Base-by-base conservation (phyloP, 176 grass and related monocot genomes). In the Triticum dicoccoides region DNA sequence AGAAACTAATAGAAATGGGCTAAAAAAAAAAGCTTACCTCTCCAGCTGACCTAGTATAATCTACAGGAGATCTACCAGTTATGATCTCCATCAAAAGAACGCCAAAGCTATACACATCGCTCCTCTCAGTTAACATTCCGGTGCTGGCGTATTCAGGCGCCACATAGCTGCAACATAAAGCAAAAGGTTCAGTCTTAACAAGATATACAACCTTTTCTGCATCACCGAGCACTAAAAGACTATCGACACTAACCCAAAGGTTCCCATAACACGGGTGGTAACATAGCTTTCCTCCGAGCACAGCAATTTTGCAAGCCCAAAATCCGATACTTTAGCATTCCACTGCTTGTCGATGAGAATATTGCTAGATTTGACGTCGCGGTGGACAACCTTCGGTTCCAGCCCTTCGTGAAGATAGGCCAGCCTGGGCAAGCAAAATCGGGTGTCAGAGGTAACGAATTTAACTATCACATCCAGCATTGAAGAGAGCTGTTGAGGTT, bases 221-320 rank as follows among this genome's bases (percentile, higher is more conserved):
- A 70, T 17, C 20, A 3, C 23, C 32, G 2, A 41, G 51, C 66
- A 78, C n/a, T 42, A 3, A 59, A 76, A 64, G 62, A 61, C 8
- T 51, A 11, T 73, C 7, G 52, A 38, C 76, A 87, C 96, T 91
- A 76, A 98, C 97, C 97, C 97, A 34, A 98, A 98, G 12, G 97
- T 96, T 72, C 97, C 97, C 93, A 98, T 98, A 65, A 98, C 97
- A 78, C 97, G 97, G 79, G 97, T 98, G 32, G 97, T 96, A 54
- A 98, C 90, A 83, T 98, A 96, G 38, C 92, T 98, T 88, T 83
- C 89, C 84, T 96, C 97, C 5, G 97, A 96, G 61, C 85, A 94
- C 65, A 98, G 85, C 67, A 98, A 86, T 82, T 98, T 98, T 7
- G 97, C 97, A 18, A 98, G 97, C 30, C 97, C 97, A 83, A 98